phyloP scores from a whole-genome alignment of 805 yeast species.

The Metschnikowia proteae region DNA sequence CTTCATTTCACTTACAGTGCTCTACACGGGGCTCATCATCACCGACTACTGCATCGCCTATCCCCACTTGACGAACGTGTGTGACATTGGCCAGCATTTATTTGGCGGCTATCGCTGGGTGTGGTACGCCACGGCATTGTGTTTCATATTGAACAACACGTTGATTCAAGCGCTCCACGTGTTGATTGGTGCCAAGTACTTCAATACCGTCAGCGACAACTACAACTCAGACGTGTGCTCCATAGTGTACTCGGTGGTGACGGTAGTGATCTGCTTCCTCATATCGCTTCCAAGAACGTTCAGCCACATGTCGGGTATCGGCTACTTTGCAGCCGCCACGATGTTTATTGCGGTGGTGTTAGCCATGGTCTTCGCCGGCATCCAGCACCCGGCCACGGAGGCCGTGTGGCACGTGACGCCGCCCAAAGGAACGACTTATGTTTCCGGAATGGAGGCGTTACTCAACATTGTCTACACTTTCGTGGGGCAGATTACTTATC shows the following conservation, averaged over 20 bases:
- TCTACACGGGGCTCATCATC: conserved; percentile 54
- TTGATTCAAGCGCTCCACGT: conserved; percentile 59
- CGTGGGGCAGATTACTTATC: conserved; percentile 63
- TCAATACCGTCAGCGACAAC: conserved; percentile 49
- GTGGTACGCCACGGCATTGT: conserved; percentile 55
- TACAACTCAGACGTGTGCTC: conserved; percentile 43
- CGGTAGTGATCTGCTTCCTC: conserved; percentile 46
- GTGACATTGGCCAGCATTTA: conserved; percentile 57
- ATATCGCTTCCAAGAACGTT: conserved; percentile 57
- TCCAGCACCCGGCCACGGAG: conserved; percentile 41
- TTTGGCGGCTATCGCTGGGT: conserved; percentile 49
- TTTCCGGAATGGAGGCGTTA: conserved; percentile 51
- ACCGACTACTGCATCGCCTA: conserved; percentile 52
- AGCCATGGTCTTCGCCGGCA: conserved; percentile 51
- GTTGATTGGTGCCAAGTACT: conserved; percentile 55
- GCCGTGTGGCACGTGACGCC: conserved; percentile 35
- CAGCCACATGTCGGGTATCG: conserved; percentile 48
- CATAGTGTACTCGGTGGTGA: conserved; percentile 48
- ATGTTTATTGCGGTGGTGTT: conserved; percentile 55
- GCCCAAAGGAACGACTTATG: conserved; percentile 48
- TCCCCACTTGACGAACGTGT: conserved; percentile 50
- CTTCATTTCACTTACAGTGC: conserved; percentile 46
- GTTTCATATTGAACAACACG: conserved; percentile 52
- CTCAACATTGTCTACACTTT: conserved; percentile 60
- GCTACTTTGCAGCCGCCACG: conserved; percentile 51